phyloP scores from a whole-genome alignment of 176 grass and related monocot genomes.

The Pontederia crassipes region DNA sequence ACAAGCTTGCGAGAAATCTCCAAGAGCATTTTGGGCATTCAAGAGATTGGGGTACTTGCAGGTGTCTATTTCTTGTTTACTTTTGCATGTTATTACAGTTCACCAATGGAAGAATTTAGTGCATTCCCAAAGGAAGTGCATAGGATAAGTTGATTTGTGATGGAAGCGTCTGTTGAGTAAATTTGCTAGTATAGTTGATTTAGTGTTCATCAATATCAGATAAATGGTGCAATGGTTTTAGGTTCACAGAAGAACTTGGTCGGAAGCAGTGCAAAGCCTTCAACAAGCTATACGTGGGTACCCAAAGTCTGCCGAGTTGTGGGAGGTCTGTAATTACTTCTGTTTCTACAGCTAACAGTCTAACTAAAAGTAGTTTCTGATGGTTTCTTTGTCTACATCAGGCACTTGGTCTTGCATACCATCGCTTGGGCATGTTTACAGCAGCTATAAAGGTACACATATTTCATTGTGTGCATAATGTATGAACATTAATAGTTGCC shows the following conservation, averaged over 20 bases:
- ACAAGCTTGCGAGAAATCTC: slow-evolving; percentile 64
- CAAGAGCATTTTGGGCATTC: slow-evolving; percentile 79
- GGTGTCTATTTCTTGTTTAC: slow-evolving; percentile 33
- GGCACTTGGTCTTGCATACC: slow-evolving; percentile 95
- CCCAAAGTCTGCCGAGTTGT: slow-evolving; percentile 71
- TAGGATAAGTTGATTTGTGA: too few relatives aligned
- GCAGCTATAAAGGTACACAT: slow-evolving; percentile 76
- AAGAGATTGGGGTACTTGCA: slow-evolving; percentile 83
- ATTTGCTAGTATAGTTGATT: neutral
- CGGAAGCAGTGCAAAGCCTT: slow-evolving; percentile 80
- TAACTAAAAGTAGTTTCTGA: slow-evolving; percentile 17
- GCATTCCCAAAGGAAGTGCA: too few relatives aligned
- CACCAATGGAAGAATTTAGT: too few relatives aligned
- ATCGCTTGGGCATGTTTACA: slow-evolving; percentile 91
- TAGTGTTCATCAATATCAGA: slow-evolving; percentile 6
- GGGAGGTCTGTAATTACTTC: slow-evolving; percentile 36
- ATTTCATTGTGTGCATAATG: neutral
- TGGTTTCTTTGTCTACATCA: slow-evolving; percentile 31
- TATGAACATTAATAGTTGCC: neutral
- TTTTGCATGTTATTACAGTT: neutral
- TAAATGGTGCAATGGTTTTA: slow-evolving; percentile 29
- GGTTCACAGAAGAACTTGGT: slow-evolving; percentile 89
- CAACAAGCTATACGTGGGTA: slow-evolving; percentile 81
- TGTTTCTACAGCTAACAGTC: slow-evolving; percentile 2
- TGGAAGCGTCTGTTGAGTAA: neutral